Conservation (phyloP, 495 filamentous ascomycete species). For the Aspergillus cristatus region DNA sequence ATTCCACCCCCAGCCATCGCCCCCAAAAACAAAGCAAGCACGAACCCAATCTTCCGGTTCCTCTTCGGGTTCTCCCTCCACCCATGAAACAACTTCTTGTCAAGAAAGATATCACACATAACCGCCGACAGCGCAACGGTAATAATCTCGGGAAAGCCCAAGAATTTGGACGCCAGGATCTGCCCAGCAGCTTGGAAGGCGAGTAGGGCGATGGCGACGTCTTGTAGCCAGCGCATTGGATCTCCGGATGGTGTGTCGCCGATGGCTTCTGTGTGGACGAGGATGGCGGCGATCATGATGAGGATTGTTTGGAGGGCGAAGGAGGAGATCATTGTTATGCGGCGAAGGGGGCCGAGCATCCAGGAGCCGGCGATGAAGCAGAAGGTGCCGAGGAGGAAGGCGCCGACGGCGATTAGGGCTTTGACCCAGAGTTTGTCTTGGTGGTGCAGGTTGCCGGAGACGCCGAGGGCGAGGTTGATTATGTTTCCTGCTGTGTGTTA, state of each 20-base stretch:
- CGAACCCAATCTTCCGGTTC: conserved; percentile 3
- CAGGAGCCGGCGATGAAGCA: conserved; percentile 4
- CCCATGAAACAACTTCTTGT: conserved; percentile 2
- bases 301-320: conserved; percentile 40
- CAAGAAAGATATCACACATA: conserved; percentile 39
- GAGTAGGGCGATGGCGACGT: conserved; percentile 35
- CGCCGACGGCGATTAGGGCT: conserved; percentile 3
- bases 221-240: not conserved
- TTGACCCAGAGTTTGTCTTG: conserved; percentile 4
- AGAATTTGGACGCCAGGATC: conserved; percentile 42
- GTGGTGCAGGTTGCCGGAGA: conserved; percentile 2
- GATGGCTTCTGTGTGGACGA: conserved; percentile 17
- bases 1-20: conserved; percentile 3
- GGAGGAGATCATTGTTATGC: conserved; percentile 33
- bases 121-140: conserved; percentile 54
- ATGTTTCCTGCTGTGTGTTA: conserved; percentile 7
- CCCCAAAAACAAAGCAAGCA: not conserved
- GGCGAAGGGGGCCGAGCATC: conserved; percentile 12
- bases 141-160: conserved; percentile 51
- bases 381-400: conserved; percentile 8
- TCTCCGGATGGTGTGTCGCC: not conserved
- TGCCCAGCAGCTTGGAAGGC: conserved; percentile 54
- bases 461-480: conserved; percentile 6
- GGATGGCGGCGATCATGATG: conserved; percentile 36
- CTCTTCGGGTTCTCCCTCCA: not conserved